Evolutionary conservation across 2,329 filamentous ascomycete species (phyloP), one percentile per base, ranked within the genome.

Genomic region (Aureobasidium sp.): DNA sequence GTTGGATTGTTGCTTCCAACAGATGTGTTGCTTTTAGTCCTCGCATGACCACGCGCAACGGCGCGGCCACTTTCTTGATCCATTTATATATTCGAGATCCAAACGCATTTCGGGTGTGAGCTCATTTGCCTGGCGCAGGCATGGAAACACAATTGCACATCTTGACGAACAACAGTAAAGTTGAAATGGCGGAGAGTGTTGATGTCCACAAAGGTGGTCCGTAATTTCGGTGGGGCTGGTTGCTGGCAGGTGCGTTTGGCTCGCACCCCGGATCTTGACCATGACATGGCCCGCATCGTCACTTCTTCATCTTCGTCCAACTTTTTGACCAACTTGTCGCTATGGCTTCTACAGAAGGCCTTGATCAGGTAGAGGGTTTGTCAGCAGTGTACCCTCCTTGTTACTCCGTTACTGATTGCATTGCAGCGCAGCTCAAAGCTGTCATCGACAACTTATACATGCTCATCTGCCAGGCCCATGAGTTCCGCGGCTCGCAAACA

Each of bases 381-480:
- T 62, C 11, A 3, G n/a, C 32, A 45, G 27, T 15, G 16, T n/a
- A 13, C 11, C n/a, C 36, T 8, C 1, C 4, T 4, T 39, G 29
- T 21, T 41, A 11, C 5, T 25, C n/a, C 9, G 1, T 42, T 41
- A 6, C 57, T 63, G 29, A 63, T 21, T 5, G 8, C 8, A 44
- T 16, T 21, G 21, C 67, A 81, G 79, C 75, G 52, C 80, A 84
- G 66, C 74, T 86, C 59, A 85, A 84, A 72, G 78, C 81, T 49
- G 80, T 86, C 62, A 83, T 86, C 65, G 81, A 84, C 66, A 81
- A 83, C 66, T 78, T 87, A 57, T 86, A 83, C 74, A 79, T 84
- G 65, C 73, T 81, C 44, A 77, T 80, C 54, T 80, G 84, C 48
- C 82, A 86, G 71, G 79, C 80, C 34, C 79, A 84, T 69, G 83